phyloP scores from a whole-genome alignment of 257 asterid genomes.

The Jacaranda mimosifolia region DNA sequence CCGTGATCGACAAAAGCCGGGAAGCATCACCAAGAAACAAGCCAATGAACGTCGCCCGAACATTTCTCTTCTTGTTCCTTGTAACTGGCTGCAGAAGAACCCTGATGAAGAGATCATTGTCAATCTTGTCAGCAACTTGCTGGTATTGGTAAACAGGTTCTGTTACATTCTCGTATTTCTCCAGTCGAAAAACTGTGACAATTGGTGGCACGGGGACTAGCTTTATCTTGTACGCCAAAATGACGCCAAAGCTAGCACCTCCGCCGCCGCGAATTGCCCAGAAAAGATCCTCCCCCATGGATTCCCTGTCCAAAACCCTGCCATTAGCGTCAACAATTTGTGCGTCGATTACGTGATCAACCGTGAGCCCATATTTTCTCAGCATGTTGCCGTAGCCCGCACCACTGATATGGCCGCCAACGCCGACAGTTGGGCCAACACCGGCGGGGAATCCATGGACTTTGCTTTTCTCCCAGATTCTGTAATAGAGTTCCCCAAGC shows the following conservation, averaged over 20 bases:
- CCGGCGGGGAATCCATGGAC: conserved; percentile 61
- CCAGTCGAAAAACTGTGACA: conserved; percentile 58
- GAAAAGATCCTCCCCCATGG: conserved; percentile 74
- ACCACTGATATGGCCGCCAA: conserved; percentile 71
- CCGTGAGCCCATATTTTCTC: conserved; percentile 58
- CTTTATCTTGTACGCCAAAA: conserved; percentile 51
- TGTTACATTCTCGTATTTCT: conserved; percentile 41
- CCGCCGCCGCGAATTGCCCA: conserved; percentile 79
- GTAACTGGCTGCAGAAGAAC: conserved; percentile 48
- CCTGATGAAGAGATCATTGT: conserved; percentile 50
- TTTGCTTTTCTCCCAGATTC: conserved; percentile 52
- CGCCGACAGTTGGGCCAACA: conserved; percentile 66
- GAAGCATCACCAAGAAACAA: conserved; percentile 53
- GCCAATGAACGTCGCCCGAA: conserved; percentile 54
- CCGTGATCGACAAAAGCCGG: conserved; percentile 39
- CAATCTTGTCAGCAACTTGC: conserved; percentile 37
- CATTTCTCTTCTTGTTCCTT: conserved; percentile 35
- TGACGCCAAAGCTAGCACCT: conserved; percentile 64
- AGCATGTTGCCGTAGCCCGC: conserved; percentile 66
- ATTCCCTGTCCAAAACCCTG: conserved; percentile 42
- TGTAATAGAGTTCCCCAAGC: conserved; percentile 66
- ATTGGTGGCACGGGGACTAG: conserved; percentile 57
- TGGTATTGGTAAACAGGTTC: conserved; percentile 55
- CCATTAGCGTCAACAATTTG: conserved; percentile 54
- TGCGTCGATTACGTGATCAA: conserved; percentile 67